These are phyloP conservation scores for Hyaloscypha bicolor DNA, from an alignment of 495 filamentous ascomycete genomes.

Conservation along the genomic window DNA sequence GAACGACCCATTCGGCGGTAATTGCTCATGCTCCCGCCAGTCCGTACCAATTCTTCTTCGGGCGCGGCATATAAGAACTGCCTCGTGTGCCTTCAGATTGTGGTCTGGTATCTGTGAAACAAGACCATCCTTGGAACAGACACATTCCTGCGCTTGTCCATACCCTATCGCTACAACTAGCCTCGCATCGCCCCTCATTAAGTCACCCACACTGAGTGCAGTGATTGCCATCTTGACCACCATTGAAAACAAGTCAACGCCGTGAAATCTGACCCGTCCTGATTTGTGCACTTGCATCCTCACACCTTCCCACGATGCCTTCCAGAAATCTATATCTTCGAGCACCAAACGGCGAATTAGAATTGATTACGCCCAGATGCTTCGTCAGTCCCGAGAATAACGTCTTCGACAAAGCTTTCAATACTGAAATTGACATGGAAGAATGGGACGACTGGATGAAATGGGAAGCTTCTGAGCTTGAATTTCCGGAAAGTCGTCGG, in stretches of 20 bases:
- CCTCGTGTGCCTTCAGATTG: background rate
- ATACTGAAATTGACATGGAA: constrained; percentile 9
- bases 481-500: background rate
- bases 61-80: background rate
- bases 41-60: background rate
- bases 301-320: constrained; percentile 6
- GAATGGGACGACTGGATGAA: constrained; percentile 24
- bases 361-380: constrained; percentile 4
- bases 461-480: constrained; percentile 12
- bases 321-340: constrained; percentile 10
- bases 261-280: background rate
- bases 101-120: too few relatives aligned
- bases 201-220: background rate
- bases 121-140: too few relatives aligned
- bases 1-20: constrained; percentile 2
- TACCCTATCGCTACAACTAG: background rate
- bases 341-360: background rate
- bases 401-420: constrained; percentile 19
- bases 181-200: background rate
- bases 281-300: background rate
- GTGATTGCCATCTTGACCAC: background rate
- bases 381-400: constrained; percentile 3
- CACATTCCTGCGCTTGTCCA: background rate
- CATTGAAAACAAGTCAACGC: background rate
- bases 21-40: background rate